Conservation (phyloP, 2,329 filamentous ascomycete genomes). For the Penicillium rolfsii region DNA sequence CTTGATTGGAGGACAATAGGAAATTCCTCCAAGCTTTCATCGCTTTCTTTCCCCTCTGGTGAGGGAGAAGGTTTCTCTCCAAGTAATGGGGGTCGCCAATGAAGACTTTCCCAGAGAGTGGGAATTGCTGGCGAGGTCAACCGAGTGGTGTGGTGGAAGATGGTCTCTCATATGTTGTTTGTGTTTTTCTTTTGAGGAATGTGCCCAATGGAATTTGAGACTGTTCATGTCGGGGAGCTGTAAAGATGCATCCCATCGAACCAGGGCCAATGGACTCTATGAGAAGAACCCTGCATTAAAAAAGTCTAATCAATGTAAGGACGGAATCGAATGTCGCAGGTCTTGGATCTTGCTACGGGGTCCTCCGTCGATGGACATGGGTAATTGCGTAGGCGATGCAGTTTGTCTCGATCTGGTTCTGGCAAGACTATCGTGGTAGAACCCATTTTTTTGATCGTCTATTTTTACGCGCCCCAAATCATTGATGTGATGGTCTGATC, state of each 20-base stretch:
- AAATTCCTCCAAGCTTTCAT: neutral
- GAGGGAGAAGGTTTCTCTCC: neutral
- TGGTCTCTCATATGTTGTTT: too few relatives aligned
- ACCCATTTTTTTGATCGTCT: neutral
- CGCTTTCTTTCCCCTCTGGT: neutral
- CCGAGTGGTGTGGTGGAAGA: neutral
- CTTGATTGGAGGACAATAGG: neutral
- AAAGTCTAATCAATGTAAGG: constrained; percentile 11
- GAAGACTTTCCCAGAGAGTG: neutral
- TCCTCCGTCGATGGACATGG: neutral
- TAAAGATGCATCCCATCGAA: constrained; percentile 5
- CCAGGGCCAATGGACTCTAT: constrained; percentile 7
- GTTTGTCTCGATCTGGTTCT: neutral
- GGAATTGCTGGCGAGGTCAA: neutral
- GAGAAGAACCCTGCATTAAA: constrained; percentile 14
- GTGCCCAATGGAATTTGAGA: neutral
- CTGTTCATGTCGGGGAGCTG: neutral
- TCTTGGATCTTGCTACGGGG: neutral
- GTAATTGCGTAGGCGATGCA: constrained; percentile 1
- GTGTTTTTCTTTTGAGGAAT: neutral
- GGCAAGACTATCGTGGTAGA: neutral
- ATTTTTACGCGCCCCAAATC: neutral
- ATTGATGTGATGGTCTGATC: neutral
- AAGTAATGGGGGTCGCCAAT: neutral
- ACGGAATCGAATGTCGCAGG: neutral